These are phyloP conservation scores for Kokia cookei DNA, from an alignment of 441 rosid genomes.

Conservation along the genomic window DNA sequence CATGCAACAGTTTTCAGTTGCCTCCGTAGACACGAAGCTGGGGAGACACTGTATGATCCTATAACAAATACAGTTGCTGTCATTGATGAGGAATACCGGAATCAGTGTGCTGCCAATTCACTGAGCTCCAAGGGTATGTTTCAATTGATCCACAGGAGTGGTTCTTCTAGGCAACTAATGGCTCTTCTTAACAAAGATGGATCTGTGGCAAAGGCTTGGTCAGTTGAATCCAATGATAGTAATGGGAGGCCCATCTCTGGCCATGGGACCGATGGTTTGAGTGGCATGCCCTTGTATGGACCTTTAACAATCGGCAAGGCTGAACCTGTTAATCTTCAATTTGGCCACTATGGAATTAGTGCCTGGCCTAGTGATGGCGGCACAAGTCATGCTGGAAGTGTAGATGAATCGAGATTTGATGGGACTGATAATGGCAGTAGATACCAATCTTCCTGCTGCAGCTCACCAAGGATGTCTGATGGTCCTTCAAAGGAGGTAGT, in stretches of 20 bases:
- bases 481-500: conserved; percentile 90
- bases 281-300: conserved; percentile 70
- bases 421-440: conserved; percentile 74
- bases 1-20: conserved; percentile 96
- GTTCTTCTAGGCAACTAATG: conserved; percentile 93
- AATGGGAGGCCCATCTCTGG: conserved; percentile 39
- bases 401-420: conserved; percentile 75
- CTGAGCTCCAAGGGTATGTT: conserved; percentile 94
- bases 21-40: conserved; percentile 78
- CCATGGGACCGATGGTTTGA: conserved; percentile 38
- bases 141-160: conserved; percentile 87
- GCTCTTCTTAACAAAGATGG: conserved; percentile 93
- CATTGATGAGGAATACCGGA: conserved; percentile 84
- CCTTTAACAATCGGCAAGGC: conserved; percentile 75
- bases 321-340: conserved; percentile 91
- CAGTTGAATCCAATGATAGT: conserved; percentile 52
- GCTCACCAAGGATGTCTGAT: conserved; percentile 88
- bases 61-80: conserved; percentile 64
- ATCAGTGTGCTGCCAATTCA: conserved; percentile 86
- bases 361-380: conserved; percentile 98
- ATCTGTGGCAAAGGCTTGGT: conserved; percentile 95
- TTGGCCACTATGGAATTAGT: conserved; percentile 91
- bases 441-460: conserved; percentile 86
- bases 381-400: conserved; percentile 82
- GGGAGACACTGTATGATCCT: conserved; percentile 79